A percentile compares a stretch with the other conserved stretches of the same genome.
phyloP scores from a whole-genome alignment of 805 yeast genomes.

The Kluyveromyces wickerhamii region DNA sequence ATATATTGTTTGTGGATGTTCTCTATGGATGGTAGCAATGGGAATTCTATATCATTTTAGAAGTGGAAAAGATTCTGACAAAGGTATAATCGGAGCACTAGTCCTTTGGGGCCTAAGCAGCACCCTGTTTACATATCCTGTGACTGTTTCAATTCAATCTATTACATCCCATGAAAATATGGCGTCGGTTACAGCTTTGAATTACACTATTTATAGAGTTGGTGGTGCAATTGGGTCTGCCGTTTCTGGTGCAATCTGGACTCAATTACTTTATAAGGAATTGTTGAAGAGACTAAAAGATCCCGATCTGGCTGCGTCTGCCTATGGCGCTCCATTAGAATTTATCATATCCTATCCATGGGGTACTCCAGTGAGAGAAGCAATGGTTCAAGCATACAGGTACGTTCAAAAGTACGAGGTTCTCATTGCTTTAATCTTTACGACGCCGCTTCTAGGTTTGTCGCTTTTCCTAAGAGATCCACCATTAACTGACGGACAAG shows the following conservation, averaged over 20 bases:
- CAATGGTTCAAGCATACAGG: constrained; percentile 50
- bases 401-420: constrained; percentile 52
- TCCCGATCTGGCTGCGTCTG: constrained; percentile 34
- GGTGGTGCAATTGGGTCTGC: constrained; percentile 60
- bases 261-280: constrained; percentile 45
- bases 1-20: constrained; percentile 50
- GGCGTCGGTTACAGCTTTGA: constrained; percentile 56
- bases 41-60: constrained; percentile 53
- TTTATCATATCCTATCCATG: constrained; percentile 43
- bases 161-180: constrained; percentile 56
- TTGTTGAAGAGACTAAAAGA: constrained; percentile 32
- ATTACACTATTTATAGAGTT: constrained; percentile 50
- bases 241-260: constrained; percentile 74
- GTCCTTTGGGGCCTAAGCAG: constrained; percentile 63
- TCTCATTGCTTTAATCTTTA: constrained; percentile 31
- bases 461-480: constrained; percentile 24
- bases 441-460: constrained; percentile 20
- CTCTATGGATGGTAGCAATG: constrained; percentile 50
- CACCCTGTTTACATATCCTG: constrained; percentile 58
- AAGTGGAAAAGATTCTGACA: constrained; percentile 39
- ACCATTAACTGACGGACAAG: constrained; percentile 20
- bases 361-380: constrained; percentile 56
- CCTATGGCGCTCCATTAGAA: constrained; percentile 46
- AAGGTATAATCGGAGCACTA: constrained; percentile 58
- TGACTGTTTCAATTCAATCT: constrained; percentile 54